Conservation (phyloP, 1,284 basidiomycete genomes). For the Trichosporon sp. region DNA sequence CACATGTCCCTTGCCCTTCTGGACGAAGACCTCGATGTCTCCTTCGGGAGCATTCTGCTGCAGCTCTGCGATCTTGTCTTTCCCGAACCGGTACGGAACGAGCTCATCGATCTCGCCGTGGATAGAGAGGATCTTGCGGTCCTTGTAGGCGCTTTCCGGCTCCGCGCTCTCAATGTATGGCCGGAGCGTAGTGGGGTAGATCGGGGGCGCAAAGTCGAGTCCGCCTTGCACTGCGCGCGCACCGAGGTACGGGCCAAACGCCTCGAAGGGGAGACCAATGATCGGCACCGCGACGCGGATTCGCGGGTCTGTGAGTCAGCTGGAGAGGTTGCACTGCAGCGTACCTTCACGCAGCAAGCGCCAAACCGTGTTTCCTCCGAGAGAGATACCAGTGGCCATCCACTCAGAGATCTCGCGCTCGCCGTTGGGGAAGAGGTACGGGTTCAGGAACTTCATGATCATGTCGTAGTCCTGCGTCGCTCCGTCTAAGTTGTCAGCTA, state of each 20-base stretch:
- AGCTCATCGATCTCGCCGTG: conserved; percentile 60
- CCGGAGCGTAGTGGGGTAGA: conserved; percentile 64
- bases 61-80: conserved; percentile 47
- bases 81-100: conserved; percentile 46
- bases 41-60: conserved; percentile 25
- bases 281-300: conserved; percentile 71
- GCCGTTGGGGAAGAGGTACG: conserved; percentile 72
- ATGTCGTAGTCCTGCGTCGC: conserved; percentile 75
- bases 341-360: conserved; percentile 56
- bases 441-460: conserved; percentile 76
- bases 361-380: conserved; percentile 59
- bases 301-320: conserved; percentile 63
- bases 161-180: conserved; percentile 60
- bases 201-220: conserved; percentile 62
- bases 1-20: conserved; percentile 55
- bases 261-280: conserved; percentile 76
- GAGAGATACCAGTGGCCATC: conserved; percentile 62
- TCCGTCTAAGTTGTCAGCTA: conserved; percentile 57
- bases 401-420: conserved; percentile 69
- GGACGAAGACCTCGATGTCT: conserved; percentile 49
- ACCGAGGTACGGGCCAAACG: conserved; percentile 61
- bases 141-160: conserved; percentile 63
- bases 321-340: neutral
- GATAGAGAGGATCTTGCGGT: conserved; percentile 70
- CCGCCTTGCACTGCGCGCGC: conserved; percentile 61